Conservation (phyloP, 108 stramenopile species). For the Cyclotella sp. region DNA sequence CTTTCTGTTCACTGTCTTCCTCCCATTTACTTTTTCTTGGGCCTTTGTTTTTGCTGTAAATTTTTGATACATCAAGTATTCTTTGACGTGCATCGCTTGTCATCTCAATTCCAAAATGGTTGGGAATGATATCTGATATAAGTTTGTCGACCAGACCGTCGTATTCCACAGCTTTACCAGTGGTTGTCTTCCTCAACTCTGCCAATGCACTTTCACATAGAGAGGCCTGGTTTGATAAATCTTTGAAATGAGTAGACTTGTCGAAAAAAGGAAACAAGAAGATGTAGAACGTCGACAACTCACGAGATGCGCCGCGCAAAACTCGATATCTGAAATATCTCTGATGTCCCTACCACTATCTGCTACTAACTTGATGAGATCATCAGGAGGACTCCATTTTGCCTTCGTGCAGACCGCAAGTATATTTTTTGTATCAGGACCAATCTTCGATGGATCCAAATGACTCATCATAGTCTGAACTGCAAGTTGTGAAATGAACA, state of each 20-base stretch:
- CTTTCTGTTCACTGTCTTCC: constrained; percentile 70
- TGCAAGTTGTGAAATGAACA: background rate
- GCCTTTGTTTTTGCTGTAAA: constrained; percentile 71
- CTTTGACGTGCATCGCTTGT: constrained; percentile 44
- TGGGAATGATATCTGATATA: constrained; percentile 64
- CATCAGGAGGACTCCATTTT: constrained; percentile 30
- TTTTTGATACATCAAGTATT: constrained; percentile 60
- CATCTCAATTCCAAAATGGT: constrained; percentile 61
- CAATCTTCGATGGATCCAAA: constrained; percentile 49
- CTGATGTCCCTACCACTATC: constrained; percentile 21
- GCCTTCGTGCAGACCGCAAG: constrained; percentile 44
- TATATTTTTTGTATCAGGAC: background rate
- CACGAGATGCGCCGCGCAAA: constrained; percentile 82
- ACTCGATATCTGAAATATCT: constrained; percentile 65
- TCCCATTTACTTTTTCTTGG: constrained; percentile 43
- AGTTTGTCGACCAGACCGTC: constrained; percentile 67
- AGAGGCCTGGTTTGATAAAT: constrained; percentile 39
- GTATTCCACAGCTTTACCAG: constrained; percentile 74
- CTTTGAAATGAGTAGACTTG: constrained; percentile 2
- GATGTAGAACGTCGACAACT: constrained; percentile 6
- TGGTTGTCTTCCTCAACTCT: constrained; percentile 19
- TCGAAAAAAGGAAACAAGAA: background rate
- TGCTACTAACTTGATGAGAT: constrained; percentile 48
- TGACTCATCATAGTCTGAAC: constrained; percentile 91
- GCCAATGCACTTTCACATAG: constrained; percentile 62